Conservation (phyloP, 176 grass and related monocot genomes). For the Zea luxurians region DNA sequence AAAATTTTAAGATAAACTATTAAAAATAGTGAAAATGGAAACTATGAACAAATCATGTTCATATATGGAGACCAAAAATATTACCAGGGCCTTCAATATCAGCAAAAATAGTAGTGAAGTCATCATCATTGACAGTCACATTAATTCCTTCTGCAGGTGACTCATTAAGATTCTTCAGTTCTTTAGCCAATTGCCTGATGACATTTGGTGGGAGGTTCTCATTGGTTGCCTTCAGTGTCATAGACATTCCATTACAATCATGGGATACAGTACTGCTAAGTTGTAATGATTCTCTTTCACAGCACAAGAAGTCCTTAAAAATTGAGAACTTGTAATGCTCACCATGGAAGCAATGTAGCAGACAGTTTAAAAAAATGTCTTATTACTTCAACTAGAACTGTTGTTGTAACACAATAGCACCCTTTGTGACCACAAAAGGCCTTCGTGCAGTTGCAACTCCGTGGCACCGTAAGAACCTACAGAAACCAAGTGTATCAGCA, state of each 20-base stretch:
- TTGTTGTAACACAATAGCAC: neutral
- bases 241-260: neutral
- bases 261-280: neutral
- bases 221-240: slow-evolving; percentile 75
- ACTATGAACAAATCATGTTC: neutral
- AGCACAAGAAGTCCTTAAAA: neutral
- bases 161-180: slow-evolving; percentile 88
- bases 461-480: neutral
- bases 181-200: slow-evolving; percentile 86
- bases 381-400: neutral
- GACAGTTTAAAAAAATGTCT: slow-evolving; percentile 13
- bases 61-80: slow-evolving; percentile 7
- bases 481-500: neutral
- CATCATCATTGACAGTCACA: slow-evolving; percentile 76
- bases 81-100: slow-evolving; percentile 93
- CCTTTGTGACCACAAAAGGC: slow-evolving; percentile 6
- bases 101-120: slow-evolving; percentile 77
- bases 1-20: neutral
- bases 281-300: neutral
- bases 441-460: neutral
- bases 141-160: slow-evolving; percentile 92
- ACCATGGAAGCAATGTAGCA: slow-evolving; percentile 42
- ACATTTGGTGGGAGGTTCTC: slow-evolving; percentile 91
- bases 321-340: neutral
- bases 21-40: slow-evolving; percentile 3